Evolutionary conservation across 495 filamentous ascomycete species (phyloP).

Genomic region (Hypoxylon fuscum): DNA sequence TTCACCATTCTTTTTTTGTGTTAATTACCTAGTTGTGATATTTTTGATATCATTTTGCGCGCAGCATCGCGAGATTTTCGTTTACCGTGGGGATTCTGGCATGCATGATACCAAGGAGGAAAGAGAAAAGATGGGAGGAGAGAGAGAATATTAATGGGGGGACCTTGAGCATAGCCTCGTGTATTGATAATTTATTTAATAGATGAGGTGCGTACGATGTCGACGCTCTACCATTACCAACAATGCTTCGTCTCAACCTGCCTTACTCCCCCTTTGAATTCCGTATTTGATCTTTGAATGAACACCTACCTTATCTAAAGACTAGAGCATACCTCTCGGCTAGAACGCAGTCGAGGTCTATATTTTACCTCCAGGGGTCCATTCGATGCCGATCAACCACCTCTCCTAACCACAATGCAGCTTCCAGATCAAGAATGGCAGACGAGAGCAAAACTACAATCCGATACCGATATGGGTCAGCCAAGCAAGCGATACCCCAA

Average conservation of each 20-base stretch:
- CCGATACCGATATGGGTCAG: conserved; percentile 4
- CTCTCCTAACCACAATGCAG: background rate
- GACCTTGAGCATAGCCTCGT: conserved; percentile 7
- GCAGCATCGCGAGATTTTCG: conserved; percentile 13
- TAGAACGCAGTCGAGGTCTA: background rate
- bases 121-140: background rate
- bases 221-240: background rate
- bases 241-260: background rate
- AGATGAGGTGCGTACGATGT: conserved; percentile 18
- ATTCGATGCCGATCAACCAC: conserved; percentile 1
- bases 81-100: conserved; percentile 5
- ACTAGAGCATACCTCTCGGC: too few relatives aligned
- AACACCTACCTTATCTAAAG: too few relatives aligned
- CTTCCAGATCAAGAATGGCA: conserved; percentile 23
- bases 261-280: too few relatives aligned
- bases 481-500: conserved; percentile 14
- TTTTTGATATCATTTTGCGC: conserved; percentile 11
- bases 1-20: conserved; percentile 10
- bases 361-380: background rate
- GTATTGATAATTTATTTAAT: conserved; percentile 33
- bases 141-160: conserved; percentile 23
- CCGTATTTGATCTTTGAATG: too few relatives aligned
- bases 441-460: background rate
- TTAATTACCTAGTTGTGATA: conserved; percentile 6
- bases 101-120: conserved; percentile 30